Conservation (phyloP, 2,329 filamentous ascomycete species). For the Stemphylium vesicarium region DNA sequence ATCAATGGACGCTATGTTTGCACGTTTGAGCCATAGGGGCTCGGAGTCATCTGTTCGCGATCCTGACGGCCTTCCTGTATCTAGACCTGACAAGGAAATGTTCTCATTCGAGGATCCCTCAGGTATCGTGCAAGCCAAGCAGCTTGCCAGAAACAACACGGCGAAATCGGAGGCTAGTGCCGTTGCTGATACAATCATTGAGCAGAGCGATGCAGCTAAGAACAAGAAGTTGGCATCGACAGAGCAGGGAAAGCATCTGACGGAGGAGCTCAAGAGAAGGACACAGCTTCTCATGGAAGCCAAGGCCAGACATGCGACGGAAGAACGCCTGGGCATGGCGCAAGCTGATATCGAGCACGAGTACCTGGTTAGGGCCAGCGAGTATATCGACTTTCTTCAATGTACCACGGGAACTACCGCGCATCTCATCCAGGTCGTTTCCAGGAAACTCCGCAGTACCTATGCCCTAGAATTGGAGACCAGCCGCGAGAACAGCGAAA, state of each 20-base stretch:
- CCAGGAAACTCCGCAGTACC: conserved; percentile 23
- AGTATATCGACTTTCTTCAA: conserved; percentile 24
- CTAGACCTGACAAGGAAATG: conserved; percentile 3
- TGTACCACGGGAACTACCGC: neutral
- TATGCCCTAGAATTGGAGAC: conserved; percentile 14
- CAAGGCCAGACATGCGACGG: neutral
- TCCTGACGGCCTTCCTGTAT: neutral
- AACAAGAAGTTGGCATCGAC: too few species aligned
- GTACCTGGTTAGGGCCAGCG: conserved; percentile 26
- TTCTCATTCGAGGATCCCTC: conserved; percentile 11
- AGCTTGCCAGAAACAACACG: neutral
- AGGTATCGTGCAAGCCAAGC: neutral
- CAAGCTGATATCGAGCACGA: conserved; percentile 16
- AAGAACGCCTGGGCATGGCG: neutral
- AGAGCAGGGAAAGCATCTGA: too few species aligned
- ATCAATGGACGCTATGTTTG: conserved; percentile 28
- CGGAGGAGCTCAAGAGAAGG: too few species aligned
- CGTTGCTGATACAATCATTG: neutral
- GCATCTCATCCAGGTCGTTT: conserved; percentile 22
- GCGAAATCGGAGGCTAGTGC: neutral
- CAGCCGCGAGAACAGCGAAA: conserved; percentile 11
- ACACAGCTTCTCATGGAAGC: neutral
- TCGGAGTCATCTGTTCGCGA: neutral
- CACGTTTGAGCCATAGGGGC: conserved; percentile 18
- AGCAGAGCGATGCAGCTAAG: too few species aligned